Base-by-base conservation (phyloP, 106 monocot species). In the Agapanthus africanus region DNA sequence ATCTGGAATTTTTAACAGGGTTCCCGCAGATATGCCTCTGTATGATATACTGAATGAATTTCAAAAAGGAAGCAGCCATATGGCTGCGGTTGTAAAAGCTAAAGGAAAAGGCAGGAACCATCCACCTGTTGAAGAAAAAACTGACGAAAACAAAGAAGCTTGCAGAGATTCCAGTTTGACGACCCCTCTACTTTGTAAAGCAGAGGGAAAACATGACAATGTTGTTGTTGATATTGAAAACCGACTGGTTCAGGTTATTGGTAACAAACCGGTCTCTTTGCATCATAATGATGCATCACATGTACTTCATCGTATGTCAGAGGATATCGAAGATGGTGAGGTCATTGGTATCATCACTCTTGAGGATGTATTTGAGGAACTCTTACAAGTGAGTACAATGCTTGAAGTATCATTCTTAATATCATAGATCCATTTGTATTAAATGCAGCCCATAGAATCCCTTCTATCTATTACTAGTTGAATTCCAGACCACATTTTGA, bases 41-140 rank as follows among this genome's bases (percentile, higher is more conserved):
- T 99, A 99, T 72, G 99, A 99, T 69, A 99, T 99, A 60, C 78
- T 99, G 69, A 99, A 99, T 83, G 99, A 99, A 65, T 99, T 99
- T 78, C 99, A 99, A 79, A 99, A 99, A 46, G 99, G 99, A 47
- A 90, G 99, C 75, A 99, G 99, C 76, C 99, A 99, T 80, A 99
- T 99, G 99, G 99, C 99, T 54, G 99, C 93, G 68, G 99, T 99
- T n/a, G 90, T 99, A 41, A 87, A 80, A 73, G 51, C 87, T 33
- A 93, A 82, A 67, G 68, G 73, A 6, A 90, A 87, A 70, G 52
- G 13, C 46, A 82, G 68, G 35, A 57, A 22, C 51, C n/a, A 38
- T 38, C 54, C 75, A 37, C 65, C 44, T 49, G 32, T 63, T 60
- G 71, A 84, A 42, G 26, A 4, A 2, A 66, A 81, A 18, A 18